These are phyloP conservation scores for Ambrosia trifida DNA, from an alignment of 129 eudicot genomes.

Conservation along the genomic window DNA sequence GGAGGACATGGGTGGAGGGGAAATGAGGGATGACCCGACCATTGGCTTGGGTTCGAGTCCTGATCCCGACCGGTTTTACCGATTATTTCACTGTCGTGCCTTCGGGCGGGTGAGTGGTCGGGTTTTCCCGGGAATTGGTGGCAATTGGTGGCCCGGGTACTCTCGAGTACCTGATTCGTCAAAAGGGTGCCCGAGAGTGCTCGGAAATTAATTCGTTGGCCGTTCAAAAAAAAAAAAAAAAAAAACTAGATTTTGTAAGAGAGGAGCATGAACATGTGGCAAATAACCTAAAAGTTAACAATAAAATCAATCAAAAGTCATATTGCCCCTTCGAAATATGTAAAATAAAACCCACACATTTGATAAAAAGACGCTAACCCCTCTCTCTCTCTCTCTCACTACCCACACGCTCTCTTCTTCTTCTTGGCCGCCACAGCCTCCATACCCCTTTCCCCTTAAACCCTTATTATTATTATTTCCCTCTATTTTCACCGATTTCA, in stretches of 20 bases:
- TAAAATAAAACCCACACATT: slow-evolving; percentile 18
- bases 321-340: slow-evolving; percentile 16
- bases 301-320: not conserved
- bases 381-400: slow-evolving; percentile 21
- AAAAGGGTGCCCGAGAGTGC: no score
- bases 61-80: no score
- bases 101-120: no score
- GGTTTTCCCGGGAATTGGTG: no score
- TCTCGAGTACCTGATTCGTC: no score
- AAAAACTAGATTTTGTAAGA: not conserved
- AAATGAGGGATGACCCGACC: no score
- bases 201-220: no score
- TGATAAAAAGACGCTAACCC: slow-evolving; percentile 18
- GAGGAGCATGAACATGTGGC: slow-evolving; percentile 7
- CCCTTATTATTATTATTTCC: slow-evolving; percentile 18
- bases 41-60: no score
- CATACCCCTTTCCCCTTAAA: slow-evolving; percentile 18
- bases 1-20: no score
- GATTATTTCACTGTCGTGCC: no score
- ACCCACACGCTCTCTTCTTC: slow-evolving; percentile 33
- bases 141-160: no score
- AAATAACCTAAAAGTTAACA: slow-evolving; percentile 32
- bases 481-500: slow-evolving; percentile 36
- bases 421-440: slow-evolving; percentile 38
- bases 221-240: no score